Percentiles rank a stretch among this genome's conserved stretches.
These are phyloP conservation scores for Syzygium syzygioides DNA, from an alignment of 441 rosid species.

Conservation along the genomic window DNA sequence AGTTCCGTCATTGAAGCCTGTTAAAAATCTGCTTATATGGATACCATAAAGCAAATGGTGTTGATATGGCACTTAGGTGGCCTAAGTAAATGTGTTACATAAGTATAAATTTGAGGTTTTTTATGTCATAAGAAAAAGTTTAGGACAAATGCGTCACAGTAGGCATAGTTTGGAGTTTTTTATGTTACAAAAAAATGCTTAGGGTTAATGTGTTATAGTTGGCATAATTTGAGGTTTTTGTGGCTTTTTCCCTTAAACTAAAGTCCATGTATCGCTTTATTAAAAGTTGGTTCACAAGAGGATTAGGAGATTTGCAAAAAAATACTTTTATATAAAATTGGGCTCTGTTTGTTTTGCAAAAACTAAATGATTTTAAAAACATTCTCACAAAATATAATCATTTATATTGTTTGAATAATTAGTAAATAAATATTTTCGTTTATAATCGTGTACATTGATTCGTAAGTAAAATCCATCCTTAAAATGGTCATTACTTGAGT, in stretches of 20 bases:
- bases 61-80: too few relatives aligned
- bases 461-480: background rate
- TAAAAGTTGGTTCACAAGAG: background rate
- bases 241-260: background rate
- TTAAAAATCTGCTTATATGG: too few relatives aligned
- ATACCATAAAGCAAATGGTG: too few relatives aligned
- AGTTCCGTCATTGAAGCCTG: too few relatives aligned
- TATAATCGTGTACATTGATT: background rate
- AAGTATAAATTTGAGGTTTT: too few relatives aligned
- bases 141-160: too few relatives aligned
- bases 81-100: too few relatives aligned
- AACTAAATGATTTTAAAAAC: background rate
- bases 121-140: too few relatives aligned
- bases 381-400: background rate
- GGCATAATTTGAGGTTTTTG: too few relatives aligned
- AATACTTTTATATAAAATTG: background rate
- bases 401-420: background rate
- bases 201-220: too few relatives aligned
- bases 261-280: background rate
- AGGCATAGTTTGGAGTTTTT: too few relatives aligned
- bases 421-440: rapidly evolving
- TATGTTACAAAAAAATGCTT: too few relatives aligned
- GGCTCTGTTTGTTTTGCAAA: background rate
- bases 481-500: background rate
- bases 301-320: background rate